Base-by-base conservation (phyloP, 371 early-diverging fungal genomes). In the Lichtheimia ramosa region DNA sequence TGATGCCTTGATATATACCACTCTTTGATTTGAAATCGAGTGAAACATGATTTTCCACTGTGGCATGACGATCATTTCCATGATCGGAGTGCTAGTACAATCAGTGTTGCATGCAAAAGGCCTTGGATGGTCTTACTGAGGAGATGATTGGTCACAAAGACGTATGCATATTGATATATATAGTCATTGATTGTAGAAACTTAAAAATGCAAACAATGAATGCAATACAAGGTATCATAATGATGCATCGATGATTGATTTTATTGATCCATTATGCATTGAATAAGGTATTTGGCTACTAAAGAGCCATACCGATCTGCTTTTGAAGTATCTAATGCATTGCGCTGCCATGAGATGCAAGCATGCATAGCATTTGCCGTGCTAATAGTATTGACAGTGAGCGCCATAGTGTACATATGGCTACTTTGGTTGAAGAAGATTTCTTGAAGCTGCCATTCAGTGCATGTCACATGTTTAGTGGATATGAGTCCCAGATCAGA, bases 341-440 rank as follows among this genome's bases (percentile, higher is more conserved):
- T 69, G 8, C 66, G 62, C 58, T 79, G 79, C 75, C 76, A 79
- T 16, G 43, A 24, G 16, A 73, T 14, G 1, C 68, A 66, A 24
- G 61, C 65, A 49, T 57, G 63, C 56, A 73, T 43, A 3, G 27
- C 27, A 16, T 50, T 61, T 14, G 56, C 54, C 5, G 59, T 54
- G 3, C 72, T 69, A 6, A 70, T 49, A 0, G 70, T 41, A 16
- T 73, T 73, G 23, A 71, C 18, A 3, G 55, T 52, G 3, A 75
- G 49, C 2, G 61, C 69, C 18, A 25, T 43, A 1, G 65, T 62
- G 42, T 51, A 69, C 15, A 59, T 70, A 3, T 73, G 70, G 8
- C 71, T 65, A 48, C 72, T 71, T 43, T 79, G 79, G 23, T 61
- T 66, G 42, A 79, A 79, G 56, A 64, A 75, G 4, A 73, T 27